These are phyloP conservation scores for Coccinonectria pachysandricola DNA, from an alignment of 2,329 filamentous ascomycete species.

Conservation along the genomic window DNA sequence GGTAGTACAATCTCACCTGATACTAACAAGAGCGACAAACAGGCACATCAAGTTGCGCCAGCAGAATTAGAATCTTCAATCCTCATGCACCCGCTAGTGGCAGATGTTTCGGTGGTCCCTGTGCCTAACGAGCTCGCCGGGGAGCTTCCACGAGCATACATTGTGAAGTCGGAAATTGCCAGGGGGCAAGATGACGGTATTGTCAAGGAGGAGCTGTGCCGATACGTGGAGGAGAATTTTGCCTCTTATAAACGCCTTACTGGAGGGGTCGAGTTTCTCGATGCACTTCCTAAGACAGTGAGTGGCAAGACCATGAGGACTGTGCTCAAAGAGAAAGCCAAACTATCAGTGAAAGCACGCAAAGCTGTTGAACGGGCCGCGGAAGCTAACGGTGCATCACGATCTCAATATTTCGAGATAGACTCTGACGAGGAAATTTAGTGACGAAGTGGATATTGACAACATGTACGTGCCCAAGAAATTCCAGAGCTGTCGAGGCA, in stretches of 20 bases:
- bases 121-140: constrained; percentile 47
- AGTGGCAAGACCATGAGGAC: constrained; percentile 62
- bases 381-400: no score
- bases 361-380: no score
- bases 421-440: no score
- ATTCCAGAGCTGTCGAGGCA: no score
- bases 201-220: constrained; percentile 37
- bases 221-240: constrained; percentile 54
- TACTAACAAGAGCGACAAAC: background rate
- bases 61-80: constrained; percentile 68
- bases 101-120: constrained; percentile 66
- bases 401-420: no score
- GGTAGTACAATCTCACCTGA: no score
- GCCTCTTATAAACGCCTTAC: constrained; percentile 57
- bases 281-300: constrained; percentile 58
- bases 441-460: no score
- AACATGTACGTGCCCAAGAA: no score
- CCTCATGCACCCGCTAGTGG: constrained; percentile 56
- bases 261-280: constrained; percentile 50
- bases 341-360: no score
- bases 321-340: no score
- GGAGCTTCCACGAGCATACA: constrained; percentile 51
- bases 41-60: constrained; percentile 58
- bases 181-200: constrained; percentile 43
- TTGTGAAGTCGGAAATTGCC: constrained; percentile 37